These are phyloP conservation scores for Penicillium verrucosum DNA, from an alignment of 2,329 filamentous ascomycete species.

Conservation along the genomic window DNA sequence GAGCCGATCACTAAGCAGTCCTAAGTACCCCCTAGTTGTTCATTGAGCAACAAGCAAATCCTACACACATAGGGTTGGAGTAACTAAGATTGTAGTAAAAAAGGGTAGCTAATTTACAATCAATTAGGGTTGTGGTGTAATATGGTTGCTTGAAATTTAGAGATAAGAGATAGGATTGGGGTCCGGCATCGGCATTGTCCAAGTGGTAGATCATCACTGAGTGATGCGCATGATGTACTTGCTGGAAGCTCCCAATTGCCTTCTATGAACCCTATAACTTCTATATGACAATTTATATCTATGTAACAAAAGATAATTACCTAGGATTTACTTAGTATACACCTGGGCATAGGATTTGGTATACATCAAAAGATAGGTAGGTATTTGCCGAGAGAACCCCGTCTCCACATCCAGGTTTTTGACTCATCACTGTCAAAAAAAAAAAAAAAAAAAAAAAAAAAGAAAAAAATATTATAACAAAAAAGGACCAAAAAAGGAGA, in stretches of 20 bases:
- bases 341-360: neutral
- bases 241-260: neutral
- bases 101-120: too few species aligned
- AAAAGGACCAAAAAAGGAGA: neutral
- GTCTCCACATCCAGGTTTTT: slow-evolving; percentile 17
- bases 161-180: slow-evolving; percentile 2
- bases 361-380: neutral
- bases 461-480: neutral
- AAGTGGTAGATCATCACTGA: neutral
- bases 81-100: neutral
- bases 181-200: slow-evolving; percentile 8
- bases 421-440: slow-evolving; percentile 25
- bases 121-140: neutral
- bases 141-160: neutral
- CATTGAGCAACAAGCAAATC: neutral
- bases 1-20: neutral
- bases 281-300: neutral
- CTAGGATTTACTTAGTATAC: neutral
- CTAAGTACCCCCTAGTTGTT: neutral
- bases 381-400: neutral
- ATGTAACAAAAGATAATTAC: neutral
- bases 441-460: neutral
- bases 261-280: neutral
- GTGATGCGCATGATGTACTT: neutral
- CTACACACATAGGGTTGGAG: neutral